Evolutionary conservation across 2,329 filamentous ascomycete genomes (phyloP), one percentile per base, ranked within the genome.

Genomic region (Remersonia thermophila): DNA sequence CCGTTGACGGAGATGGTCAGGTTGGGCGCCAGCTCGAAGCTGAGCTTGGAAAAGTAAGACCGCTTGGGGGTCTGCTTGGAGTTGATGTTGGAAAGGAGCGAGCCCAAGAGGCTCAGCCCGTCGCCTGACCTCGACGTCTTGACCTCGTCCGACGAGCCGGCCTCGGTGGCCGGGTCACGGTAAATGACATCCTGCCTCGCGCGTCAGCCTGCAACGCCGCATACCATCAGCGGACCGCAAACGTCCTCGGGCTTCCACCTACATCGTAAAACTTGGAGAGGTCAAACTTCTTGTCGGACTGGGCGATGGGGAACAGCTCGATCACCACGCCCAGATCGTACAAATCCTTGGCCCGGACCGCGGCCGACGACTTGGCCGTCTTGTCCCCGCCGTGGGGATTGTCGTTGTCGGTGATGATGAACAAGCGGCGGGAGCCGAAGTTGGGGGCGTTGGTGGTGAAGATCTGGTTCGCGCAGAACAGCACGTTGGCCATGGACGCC

Each of bases 361-460:
- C 79, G 3, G 91, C 84, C 26, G 81, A 76, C 11, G 81, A 80
- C 35, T 80, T 77, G 20, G 80, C 66, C 7, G 71, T 66, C 58
- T 87, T 91, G 54, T 83, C 78, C 13, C 71, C 66, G 1, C 65
- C 62, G 54, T 93, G 83, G 3, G 91, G 91, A 45, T 86, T 71
- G 55, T 96, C 91, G 45, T 93, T 84, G 56, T 96, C 86, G 0
- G 91, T 96, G 38, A 98, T 84, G 44, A 98, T 76, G 59, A 98
- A 98, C n/a, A 98, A 62, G 25, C 91, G 75, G 42, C 89, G 71
- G 5, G 89, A 96, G 3, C 84, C 80, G 56, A 96, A 96, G 52
- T 95, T 96, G 13, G 91, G 78, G 0, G 91, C 87, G 55, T 83
- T 93, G 3, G 84, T 94, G 1, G 87, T 94, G 55, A 98, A 95